Evolutionary conservation across 2,329 filamentous ascomycete genomes (phyloP).

Genomic region (Aureobasidium uvarum): DNA sequence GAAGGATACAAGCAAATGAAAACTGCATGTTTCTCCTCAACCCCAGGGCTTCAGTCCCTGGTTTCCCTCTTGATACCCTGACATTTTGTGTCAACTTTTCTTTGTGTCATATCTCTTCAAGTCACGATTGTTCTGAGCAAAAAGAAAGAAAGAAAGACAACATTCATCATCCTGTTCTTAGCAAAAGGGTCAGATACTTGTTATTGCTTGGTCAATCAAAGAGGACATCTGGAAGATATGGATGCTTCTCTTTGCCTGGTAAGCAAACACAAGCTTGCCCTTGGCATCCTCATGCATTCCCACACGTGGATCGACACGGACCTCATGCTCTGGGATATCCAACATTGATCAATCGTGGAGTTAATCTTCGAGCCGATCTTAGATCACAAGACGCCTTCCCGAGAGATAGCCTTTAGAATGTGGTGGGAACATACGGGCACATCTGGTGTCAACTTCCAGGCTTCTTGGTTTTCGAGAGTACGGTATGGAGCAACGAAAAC

Average conservation of each 20-base stretch:
- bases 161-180: neutral
- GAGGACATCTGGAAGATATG: neutral
- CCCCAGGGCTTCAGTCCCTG: slow-evolving; percentile 14
- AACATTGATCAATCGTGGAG: neutral
- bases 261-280: neutral
- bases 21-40: slow-evolving; percentile 12
- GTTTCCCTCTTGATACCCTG: slow-evolving; percentile 22
- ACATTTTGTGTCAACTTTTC: slow-evolving; percentile 3
- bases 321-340: neutral
- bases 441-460: neutral
- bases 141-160: neutral
- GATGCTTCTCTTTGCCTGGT: neutral
- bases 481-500: neutral
- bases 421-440: neutral
- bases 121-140: neutral
- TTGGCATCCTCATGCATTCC: neutral
- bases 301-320: too few species aligned
- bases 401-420: neutral
- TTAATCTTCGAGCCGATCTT: neutral
- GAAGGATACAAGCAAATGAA: slow-evolving; percentile 13
- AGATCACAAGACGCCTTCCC: neutral
- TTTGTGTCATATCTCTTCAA: neutral
- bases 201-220: neutral
- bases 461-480: neutral
- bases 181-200: too few species aligned